Conservation (phyloP, 2,329 filamentous ascomycete species). For the Volutella citrinella region DNA sequence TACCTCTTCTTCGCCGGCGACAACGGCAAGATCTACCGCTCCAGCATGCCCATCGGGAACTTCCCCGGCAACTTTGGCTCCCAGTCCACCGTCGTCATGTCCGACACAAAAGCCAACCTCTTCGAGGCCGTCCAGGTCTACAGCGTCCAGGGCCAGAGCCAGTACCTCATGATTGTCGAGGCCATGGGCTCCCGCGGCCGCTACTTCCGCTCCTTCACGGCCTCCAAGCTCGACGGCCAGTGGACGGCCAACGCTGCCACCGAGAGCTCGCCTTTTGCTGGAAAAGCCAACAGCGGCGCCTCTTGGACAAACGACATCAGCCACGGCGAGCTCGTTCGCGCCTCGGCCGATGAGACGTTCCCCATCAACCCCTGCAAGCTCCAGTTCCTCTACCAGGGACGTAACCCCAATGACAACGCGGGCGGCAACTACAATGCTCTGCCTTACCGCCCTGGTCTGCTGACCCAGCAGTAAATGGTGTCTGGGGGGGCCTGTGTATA, state of each 20-base stretch:
- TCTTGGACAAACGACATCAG: conserved; percentile 65
- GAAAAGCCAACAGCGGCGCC: conserved; percentile 62
- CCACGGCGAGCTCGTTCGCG: conserved; percentile 60
- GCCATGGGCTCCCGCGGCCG: conserved; percentile 54
- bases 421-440: conserved; percentile 40
- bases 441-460: conserved; percentile 14
- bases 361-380: conserved; percentile 62
- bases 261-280: conserved; percentile 61
- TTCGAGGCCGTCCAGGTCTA: conserved; percentile 69
- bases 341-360: conserved; percentile 58
- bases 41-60: conserved; percentile 59
- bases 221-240: conserved; percentile 49
- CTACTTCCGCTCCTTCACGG: conserved; percentile 66
- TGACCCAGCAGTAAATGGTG: conserved; percentile 12
- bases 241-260: conserved; percentile 57
- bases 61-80: conserved; percentile 61
- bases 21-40: conserved; percentile 64
- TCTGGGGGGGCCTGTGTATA: no score
- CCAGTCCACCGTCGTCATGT: conserved; percentile 46
- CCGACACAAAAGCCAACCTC: conserved; percentile 52
- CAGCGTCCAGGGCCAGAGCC: conserved; percentile 49
- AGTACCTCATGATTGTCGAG: conserved; percentile 69
- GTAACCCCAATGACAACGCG: conserved; percentile 34
- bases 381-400: conserved; percentile 62
- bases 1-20: conserved; percentile 68